Conservation (phyloP, 495 filamentous ascomycete genomes). For the Saxophila tyrrhenica region DNA sequence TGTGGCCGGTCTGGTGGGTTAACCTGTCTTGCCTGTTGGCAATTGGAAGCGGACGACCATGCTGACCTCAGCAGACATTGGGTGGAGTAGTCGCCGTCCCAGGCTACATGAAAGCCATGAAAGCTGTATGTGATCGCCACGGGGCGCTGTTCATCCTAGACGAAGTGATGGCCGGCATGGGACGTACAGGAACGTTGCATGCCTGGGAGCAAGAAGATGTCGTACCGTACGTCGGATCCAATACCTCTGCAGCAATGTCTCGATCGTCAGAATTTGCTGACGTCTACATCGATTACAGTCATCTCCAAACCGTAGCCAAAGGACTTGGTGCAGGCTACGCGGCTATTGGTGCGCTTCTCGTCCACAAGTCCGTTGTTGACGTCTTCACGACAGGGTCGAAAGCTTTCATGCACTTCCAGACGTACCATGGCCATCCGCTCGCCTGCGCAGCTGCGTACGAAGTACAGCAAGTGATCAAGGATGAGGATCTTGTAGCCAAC, state of each 20-base stretch:
- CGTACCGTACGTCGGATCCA: conserved; percentile 26
- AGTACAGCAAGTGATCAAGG: conserved; percentile 40
- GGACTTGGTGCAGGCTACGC: conserved; percentile 33
- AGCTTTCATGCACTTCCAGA: conserved; percentile 45
- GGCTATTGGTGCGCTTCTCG: conserved; percentile 30
- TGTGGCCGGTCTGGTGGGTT: conserved; percentile 39
- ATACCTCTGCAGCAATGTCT: too few species aligned
- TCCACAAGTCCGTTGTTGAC: conserved; percentile 27
- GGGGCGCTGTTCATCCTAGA: conserved; percentile 34
- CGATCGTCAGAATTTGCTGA: too few species aligned
- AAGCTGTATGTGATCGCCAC: conserved; percentile 32
- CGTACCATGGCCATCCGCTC: conserved; percentile 48
- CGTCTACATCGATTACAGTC: too few species aligned
- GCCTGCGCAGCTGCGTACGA: conserved; percentile 45
- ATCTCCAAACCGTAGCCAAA: conserved; percentile 30
- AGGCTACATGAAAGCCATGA: conserved; percentile 32
- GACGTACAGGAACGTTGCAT: conserved; percentile 31
- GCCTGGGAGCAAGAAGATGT: conserved; percentile 31
- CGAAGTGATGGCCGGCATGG: conserved; percentile 37
- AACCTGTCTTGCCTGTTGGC: too few species aligned
- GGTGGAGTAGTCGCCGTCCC: conserved; percentile 33
- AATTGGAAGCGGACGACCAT: too few species aligned
- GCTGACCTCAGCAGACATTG: conserved; percentile 22
- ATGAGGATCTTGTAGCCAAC: conserved; percentile 40
- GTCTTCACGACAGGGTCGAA: conserved; percentile 26